Conservation (phyloP, 2,329 filamentous ascomycete species). For the Aspergillus fructus region DNA sequence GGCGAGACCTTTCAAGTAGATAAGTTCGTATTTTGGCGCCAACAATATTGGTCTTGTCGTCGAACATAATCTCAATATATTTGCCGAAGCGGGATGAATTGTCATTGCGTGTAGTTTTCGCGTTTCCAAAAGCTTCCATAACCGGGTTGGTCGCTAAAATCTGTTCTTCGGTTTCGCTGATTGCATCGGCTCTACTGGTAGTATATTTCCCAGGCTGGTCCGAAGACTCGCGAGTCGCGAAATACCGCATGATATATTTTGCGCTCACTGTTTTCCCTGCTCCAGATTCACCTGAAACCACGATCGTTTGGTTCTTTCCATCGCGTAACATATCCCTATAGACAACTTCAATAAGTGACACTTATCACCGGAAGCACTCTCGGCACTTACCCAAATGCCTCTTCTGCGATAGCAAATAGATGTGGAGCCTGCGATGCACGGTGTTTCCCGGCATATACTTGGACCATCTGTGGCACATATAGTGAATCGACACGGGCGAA, state of each 20-base stretch:
- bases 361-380: neutral
- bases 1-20: constrained; percentile 86
- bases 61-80: constrained; percentile 99
- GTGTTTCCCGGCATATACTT: constrained; percentile 97
- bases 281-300: constrained; percentile 98
- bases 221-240: constrained; percentile 92
- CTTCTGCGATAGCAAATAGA: constrained; percentile 97
- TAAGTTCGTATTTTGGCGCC: constrained; percentile 97
- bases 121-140: constrained; percentile 99
- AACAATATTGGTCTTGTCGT: constrained; percentile 91
- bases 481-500: constrained; percentile 97
- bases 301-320: constrained; percentile 93
- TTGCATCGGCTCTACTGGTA: constrained; percentile 73
- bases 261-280: constrained; percentile 98
- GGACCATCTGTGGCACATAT: constrained; percentile 99
- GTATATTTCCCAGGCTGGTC: constrained; percentile 76
- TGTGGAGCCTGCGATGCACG: constrained; percentile 95
- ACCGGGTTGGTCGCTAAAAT: constrained; percentile 98
- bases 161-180: constrained; percentile 98
- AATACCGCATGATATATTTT: constrained; percentile 99
- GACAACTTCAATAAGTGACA: constrained; percentile 36
- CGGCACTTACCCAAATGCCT: constrained; percentile 81
- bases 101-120: constrained; percentile 98
- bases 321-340: constrained; percentile 92
- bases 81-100: constrained; percentile 99